Evolutionary conservation across 805 yeast species (phyloP).

Genomic region (Clavispora fructus): DNA sequence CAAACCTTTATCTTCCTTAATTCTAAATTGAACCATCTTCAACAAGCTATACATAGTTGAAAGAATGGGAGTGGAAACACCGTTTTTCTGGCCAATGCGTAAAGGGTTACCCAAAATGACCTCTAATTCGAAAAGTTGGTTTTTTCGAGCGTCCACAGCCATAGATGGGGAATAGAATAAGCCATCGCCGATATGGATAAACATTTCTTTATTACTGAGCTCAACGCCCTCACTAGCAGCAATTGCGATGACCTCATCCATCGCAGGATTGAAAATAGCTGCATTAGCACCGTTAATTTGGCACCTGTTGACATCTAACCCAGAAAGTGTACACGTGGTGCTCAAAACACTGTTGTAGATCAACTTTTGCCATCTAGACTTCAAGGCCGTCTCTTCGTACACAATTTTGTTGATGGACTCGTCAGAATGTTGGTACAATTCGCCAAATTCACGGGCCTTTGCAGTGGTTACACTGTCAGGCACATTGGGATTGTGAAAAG

Average conservation of each 20-base stretch:
- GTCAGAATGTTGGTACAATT: slow-evolving; percentile 24
- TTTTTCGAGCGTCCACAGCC: slow-evolving; percentile 62
- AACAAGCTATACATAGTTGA: slow-evolving; percentile 53
- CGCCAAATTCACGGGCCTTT: slow-evolving; percentile 19
- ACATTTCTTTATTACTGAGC: slow-evolving; percentile 31
- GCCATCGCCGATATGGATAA: slow-evolving; percentile 45
- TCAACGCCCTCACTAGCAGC: slow-evolving; percentile 66
- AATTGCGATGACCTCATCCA: slow-evolving; percentile 59
- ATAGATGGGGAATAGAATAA: slow-evolving; percentile 59
- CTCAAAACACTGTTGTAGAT: slow-evolving; percentile 33
- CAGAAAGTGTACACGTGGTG: slow-evolving; percentile 29
- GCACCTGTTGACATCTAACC: slow-evolving; percentile 30
- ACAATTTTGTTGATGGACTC: slow-evolving; percentile 19
- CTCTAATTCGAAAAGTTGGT: slow-evolving; percentile 67
- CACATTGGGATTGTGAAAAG: slow-evolving; percentile 34
- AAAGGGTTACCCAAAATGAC: slow-evolving; percentile 66
- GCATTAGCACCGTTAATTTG: slow-evolving; percentile 31
- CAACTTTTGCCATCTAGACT: slow-evolving; percentile 37
- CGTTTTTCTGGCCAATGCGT: slow-evolving; percentile 13
- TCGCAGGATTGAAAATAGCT: slow-evolving; percentile 46
- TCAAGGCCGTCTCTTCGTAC: slow-evolving; percentile 25
- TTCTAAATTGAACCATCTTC: slow-evolving; percentile 53
- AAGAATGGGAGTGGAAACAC: slow-evolving; percentile 50
- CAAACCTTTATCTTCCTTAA: slow-evolving; percentile 52
- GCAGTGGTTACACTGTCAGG: slow-evolving; percentile 8